Evolutionary conservation across 352 stramenopile species (phyloP).

Genomic region (Achlya hypogyna): DNA sequence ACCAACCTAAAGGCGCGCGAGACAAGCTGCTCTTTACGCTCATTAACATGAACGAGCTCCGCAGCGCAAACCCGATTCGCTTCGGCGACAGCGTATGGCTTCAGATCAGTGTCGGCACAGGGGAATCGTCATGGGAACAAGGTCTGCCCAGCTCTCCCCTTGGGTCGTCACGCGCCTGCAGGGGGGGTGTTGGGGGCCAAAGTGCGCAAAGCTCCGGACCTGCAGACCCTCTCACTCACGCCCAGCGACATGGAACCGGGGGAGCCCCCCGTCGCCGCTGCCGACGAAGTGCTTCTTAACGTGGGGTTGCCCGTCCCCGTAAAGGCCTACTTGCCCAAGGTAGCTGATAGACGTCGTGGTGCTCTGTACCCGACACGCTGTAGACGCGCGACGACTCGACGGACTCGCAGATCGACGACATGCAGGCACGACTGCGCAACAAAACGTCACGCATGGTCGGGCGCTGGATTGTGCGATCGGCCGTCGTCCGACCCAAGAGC

Average conservation of each 20-base stretch:
- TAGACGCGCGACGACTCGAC: constrained; percentile 52
- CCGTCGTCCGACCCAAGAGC: constrained; percentile 29
- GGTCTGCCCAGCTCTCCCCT: neutral
- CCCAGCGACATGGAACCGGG: constrained; percentile 23
- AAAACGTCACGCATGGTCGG: constrained; percentile 64
- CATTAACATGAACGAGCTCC: constrained; percentile 49
- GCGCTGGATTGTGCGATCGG: constrained; percentile 70
- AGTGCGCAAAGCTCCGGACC: constrained; percentile 57
- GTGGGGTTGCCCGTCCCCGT: constrained; percentile 55
- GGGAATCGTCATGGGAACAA: constrained; percentile 61
- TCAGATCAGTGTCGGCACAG: constrained; percentile 53
- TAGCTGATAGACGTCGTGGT: constrained; percentile 11
- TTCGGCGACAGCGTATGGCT: constrained; percentile 74
- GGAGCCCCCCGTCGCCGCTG: neutral
- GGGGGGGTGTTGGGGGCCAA: constrained; percentile 59
- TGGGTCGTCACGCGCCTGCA: neutral
- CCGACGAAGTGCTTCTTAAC: constrained; percentile 35
- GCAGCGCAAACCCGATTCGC: constrained; percentile 52
- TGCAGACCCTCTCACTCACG: constrained; percentile 47
- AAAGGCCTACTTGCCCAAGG: constrained; percentile 62
- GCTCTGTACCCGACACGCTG: neutral
- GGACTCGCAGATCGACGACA: constrained; percentile 66
- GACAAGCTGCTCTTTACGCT: constrained; percentile 47
- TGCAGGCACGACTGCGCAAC: constrained; percentile 69
- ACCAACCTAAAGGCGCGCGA: constrained; percentile 38